A percentile compares a stretch with the other conserved stretches of the same genome.
Conservation (phyloP, 2,329 filamentous ascomycete species). For the Fusarium floridanum region DNA sequence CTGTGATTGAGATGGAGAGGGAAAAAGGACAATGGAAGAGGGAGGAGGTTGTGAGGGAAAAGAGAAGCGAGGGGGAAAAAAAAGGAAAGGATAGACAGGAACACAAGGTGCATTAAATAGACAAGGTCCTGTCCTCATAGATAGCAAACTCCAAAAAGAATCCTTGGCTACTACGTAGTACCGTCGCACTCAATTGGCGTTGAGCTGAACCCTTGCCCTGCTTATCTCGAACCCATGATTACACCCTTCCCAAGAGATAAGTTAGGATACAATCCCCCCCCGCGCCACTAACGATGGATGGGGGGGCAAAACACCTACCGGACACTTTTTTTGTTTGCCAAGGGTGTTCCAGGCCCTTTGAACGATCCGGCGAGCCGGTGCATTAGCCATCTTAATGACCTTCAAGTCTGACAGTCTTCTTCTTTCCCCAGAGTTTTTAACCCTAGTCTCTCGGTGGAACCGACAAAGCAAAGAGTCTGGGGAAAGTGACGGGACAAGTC, state of each 20-base stretch:
- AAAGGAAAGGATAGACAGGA: background rate
- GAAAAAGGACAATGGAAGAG: background rate
- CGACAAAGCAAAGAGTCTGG: background rate
- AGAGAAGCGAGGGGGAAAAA: background rate
- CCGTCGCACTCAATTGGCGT: background rate
- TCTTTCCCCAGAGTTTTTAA: background rate
- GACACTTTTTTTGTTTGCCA: background rate
- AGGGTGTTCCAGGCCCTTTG: background rate
- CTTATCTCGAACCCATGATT: constrained; percentile 2
- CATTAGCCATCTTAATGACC: background rate
- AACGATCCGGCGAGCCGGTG: background rate
- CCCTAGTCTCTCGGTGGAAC: background rate
- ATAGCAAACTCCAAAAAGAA: background rate
- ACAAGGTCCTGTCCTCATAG: background rate
- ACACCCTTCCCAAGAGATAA: background rate
- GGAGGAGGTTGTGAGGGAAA: background rate
- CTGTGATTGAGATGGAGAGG: background rate
- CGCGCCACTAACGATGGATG: background rate
- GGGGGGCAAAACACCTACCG: background rate
- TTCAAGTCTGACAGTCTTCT: background rate
- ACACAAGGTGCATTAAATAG: constrained; percentile 28
- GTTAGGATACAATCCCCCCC: background rate
- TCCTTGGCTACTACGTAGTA: background rate
- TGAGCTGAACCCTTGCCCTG: background rate
- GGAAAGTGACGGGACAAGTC: background rate